Evolutionary conservation across 148 eudicot genomes (phyloP).

Genomic region (Salicornia ramosissima): DNA sequence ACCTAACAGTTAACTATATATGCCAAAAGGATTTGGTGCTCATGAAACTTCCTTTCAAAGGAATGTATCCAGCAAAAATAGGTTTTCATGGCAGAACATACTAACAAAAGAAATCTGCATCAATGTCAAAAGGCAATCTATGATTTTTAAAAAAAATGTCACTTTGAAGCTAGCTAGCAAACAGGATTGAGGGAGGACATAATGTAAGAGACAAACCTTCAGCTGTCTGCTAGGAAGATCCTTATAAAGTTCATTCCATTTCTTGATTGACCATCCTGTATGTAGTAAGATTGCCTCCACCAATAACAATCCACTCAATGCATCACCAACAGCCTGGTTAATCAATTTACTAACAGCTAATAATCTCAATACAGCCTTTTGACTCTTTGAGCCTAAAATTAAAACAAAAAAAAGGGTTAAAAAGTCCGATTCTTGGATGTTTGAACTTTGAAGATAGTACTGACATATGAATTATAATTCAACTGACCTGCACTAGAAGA

Average conservation of each 20-base stretch:
- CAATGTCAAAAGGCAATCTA: not conserved
- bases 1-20: not conserved
- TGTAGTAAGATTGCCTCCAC: conserved; percentile 80
- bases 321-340: conserved; percentile 98
- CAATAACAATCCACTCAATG: conserved; percentile 81
- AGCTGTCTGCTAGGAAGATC: conserved; percentile 95
- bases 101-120: not conserved
- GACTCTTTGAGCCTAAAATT: conserved; percentile 62
- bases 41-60: too few relatives aligned
- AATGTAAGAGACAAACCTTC: conserved; percentile 47
- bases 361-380: conserved; percentile 74
- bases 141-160: not conserved
- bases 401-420: conserved; percentile 6
- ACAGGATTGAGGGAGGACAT: not conserved
- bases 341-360: conserved; percentile 80
- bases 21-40: not conserved
- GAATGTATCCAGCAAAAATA: not conserved
- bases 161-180: not conserved
- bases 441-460: not conserved
- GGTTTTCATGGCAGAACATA: not conserved
- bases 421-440: not conserved
- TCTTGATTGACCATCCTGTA: conserved; percentile 74
- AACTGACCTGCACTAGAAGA: conserved; percentile 52
- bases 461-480: not conserved
- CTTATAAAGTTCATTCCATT: conserved; percentile 78